Evolutionary conservation across 164 flowering plant species (phyloP), one percentile per base, ranked within the genome.

Genomic region (Sedum album): DNA sequence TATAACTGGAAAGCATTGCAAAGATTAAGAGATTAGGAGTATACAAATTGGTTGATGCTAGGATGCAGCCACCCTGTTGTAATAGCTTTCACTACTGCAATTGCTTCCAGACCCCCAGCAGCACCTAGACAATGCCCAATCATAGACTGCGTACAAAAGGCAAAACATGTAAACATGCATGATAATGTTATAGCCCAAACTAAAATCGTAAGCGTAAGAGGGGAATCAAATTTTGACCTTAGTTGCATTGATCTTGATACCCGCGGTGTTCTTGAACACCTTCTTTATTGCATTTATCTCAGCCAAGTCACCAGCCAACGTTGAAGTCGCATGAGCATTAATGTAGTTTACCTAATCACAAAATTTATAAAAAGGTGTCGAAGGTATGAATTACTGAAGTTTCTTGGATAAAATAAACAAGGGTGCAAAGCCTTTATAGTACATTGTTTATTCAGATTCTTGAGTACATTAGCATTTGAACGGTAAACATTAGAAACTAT

Each of bases 81-180:
- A 23, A 90, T 87, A 70, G 96, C 93, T 72, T 93, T 93, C 42
- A 93, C 75, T 25, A 92, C 82, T 38, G 98, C 98, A 74, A 93
- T 90, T 57, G 98, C 98, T 82, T 93, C 98, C 77, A 93, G 66
- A 21, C 98, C 98, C 30, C 98, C 98, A 60, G 98, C 87, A 64
- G 98, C 96, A 70, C 98, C 98, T 62, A 93, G 94, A 74, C 92
- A 87, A 73, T 93, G 98, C 51, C 98, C 98, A 60, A 93, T 93
- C 97, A 93, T 85, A 53, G 98, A 93, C 98, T 93, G 89, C 42
- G 76, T 60, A 30, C 36, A 42, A 70, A 65, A 20, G 55, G 20
- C 18, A 15, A 10, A 44, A 46, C 38, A 36, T 44, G 57, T 0
- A 41, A 30, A 23, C 62, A 23, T 21, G 28, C 62, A 23, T 21